These are phyloP conservation scores for Stemphylium lycopersici DNA, from an alignment of 2,329 filamentous ascomycete genomes.

Conservation along the genomic window DNA sequence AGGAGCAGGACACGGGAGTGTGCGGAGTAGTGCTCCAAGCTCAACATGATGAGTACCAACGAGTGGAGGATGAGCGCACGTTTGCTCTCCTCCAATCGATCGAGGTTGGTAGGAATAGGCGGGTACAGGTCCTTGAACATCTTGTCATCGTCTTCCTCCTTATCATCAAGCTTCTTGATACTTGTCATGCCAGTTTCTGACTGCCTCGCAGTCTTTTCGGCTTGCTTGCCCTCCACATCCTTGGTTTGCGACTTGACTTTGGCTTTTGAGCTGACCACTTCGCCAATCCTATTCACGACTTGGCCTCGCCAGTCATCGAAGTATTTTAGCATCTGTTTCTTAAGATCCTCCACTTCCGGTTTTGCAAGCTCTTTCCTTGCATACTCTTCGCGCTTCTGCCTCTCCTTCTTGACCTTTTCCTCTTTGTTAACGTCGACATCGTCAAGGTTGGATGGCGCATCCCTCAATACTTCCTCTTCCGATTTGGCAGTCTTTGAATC, in stretches of 20 bases:
- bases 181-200: slow-evolving; percentile 32
- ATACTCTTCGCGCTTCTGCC: slow-evolving; percentile 38
- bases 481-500: slow-evolving; percentile 24
- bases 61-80: slow-evolving; percentile 73
- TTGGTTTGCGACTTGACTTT: slow-evolving; percentile 40
- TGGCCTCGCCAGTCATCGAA: slow-evolving; percentile 82
- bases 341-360: slow-evolving; percentile 67
- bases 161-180: slow-evolving; percentile 32
- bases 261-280: slow-evolving; percentile 60
- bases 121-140: slow-evolving; percentile 49
- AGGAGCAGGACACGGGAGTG: slow-evolving; percentile 75
- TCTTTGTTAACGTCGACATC: slow-evolving; percentile 39
- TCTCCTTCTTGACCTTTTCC: slow-evolving; percentile 41
- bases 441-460: slow-evolving; percentile 30
- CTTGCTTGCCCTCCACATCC: slow-evolving; percentile 27
- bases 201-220: slow-evolving; percentile 38
- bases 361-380: slow-evolving; percentile 57
- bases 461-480: slow-evolving; percentile 30
- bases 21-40: slow-evolving; percentile 76
- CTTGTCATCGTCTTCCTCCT: slow-evolving; percentile 43
- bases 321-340: slow-evolving; percentile 69
- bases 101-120: slow-evolving; percentile 57
- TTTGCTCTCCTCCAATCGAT: slow-evolving; percentile 64
- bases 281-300: slow-evolving; percentile 72
- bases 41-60: slow-evolving; percentile 73